Conservation (phyloP, 176 grass and related monocot genomes). For the Triticum dicoccoides region DNA sequence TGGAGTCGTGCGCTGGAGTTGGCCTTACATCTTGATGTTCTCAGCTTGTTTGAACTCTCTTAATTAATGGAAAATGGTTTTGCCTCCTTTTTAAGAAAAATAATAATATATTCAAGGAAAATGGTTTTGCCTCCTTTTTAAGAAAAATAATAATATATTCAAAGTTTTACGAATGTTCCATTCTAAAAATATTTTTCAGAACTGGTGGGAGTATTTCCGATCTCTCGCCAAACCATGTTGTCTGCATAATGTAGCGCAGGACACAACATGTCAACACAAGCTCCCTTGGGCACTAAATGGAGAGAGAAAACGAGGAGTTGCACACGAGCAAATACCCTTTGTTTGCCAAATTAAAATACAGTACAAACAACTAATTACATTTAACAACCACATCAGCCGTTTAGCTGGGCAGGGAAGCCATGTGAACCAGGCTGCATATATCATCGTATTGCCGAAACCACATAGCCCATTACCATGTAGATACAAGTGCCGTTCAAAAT, state of each 20-base stretch:
- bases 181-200: not conserved
- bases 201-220: not conserved
- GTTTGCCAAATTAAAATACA: constrained; percentile 25
- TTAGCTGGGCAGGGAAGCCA: constrained; percentile 8
- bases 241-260: not conserved
- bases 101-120: no score
- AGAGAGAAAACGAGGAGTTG: not conserved
- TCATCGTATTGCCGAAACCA: not conserved
- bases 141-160: no score
- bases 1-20: no score
- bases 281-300: not conserved
- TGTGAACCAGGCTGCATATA: not conserved
- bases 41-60: no score
- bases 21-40: no score
- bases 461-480: not conserved
- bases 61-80: no score
- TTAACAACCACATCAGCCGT: constrained; percentile 15
- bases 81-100: no score
- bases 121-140: no score
- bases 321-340: not conserved
- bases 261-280: not conserved
- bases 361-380: constrained; percentile 43
- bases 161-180: not conserved
- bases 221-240: not conserved
- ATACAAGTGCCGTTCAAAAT: constrained; percentile 14